These are phyloP conservation scores for Plasmodium gonderi DNA, from an alignment of 169 alveolate genomes.

Conservation along the genomic window DNA sequence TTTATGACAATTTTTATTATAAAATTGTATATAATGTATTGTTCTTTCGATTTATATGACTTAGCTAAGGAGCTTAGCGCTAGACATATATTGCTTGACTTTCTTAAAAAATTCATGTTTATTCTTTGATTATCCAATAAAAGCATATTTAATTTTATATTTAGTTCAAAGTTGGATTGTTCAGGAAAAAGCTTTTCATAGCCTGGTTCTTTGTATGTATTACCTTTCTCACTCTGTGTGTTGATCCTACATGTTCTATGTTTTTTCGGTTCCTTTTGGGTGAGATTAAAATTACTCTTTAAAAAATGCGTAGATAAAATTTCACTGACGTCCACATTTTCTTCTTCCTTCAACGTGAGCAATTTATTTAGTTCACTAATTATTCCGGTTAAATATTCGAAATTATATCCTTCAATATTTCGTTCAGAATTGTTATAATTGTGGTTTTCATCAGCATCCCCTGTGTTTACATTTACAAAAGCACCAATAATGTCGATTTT, in stretches of 20 bases:
- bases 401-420: not conserved
- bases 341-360: conserved; percentile 1
- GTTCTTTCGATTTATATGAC: conserved; percentile 71
- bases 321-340: conserved; percentile 29
- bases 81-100: conserved; percentile 70
- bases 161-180: conserved; percentile 9
- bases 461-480: not conserved
- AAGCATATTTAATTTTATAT: conserved; percentile 34
- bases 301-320: conserved; percentile 14
- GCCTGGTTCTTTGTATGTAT: not conserved
- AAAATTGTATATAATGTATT: conserved; percentile 64
- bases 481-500: not conserved
- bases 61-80: conserved; percentile 50
- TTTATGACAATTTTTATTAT: conserved; percentile 48
- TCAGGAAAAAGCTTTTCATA: not conserved
- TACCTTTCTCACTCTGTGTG: not conserved
- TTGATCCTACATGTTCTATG: not conserved
- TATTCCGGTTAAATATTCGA: conserved; percentile 1
- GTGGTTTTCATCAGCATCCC: not conserved
- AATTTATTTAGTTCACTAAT: not conserved
- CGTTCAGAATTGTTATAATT: not conserved
- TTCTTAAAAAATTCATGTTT: conserved; percentile 70
- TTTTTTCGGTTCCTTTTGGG: not conserved
- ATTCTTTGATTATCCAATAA: conserved; percentile 20
- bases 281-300: not conserved